A percentile compares a stretch with the other conserved stretches of the same genome.
Evolutionary conservation across 495 filamentous ascomycete genomes (phyloP).

Genomic region (Aspergillus nanangensis): DNA sequence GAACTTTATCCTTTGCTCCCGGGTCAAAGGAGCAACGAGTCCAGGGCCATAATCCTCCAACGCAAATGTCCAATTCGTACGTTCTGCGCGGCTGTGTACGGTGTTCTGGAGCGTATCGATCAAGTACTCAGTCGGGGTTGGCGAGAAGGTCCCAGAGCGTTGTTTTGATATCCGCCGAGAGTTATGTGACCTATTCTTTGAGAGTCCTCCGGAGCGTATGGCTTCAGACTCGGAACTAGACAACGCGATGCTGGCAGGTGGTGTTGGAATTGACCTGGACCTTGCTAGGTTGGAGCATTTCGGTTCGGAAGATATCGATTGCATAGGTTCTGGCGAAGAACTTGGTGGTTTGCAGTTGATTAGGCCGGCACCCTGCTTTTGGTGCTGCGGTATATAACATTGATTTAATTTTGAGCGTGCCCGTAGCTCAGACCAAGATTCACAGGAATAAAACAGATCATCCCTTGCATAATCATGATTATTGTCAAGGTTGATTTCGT

Average conservation of each 20-base stretch:
- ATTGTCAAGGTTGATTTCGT: neutral
- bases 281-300: neutral
- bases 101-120: constrained; percentile 26
- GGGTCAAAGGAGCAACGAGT: constrained; percentile 5
- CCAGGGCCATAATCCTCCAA: constrained; percentile 3
- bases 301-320: neutral
- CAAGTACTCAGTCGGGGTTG: constrained; percentile 34
- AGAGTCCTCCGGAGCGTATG: too few relatives aligned
- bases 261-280: too few relatives aligned
- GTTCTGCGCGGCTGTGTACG: constrained; percentile 19
- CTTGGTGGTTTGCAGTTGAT: neutral
- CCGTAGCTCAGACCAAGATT: constrained; percentile 13
- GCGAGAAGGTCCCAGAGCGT: neutral
- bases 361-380: neutral
- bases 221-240: too few relatives aligned
- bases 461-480: neutral
- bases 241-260: too few relatives aligned
- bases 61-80: neutral
- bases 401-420: constrained; percentile 13
- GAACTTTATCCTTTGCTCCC: constrained; percentile 8
- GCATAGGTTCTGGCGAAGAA: neutral
- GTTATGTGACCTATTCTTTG: constrained; percentile 3
- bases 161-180: constrained; percentile 3
- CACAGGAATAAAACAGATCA: constrained; percentile 3
- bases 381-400: neutral